Evolutionary conservation across 441 rosid genomes (phyloP).

Genomic region (Manihot esculenta): DNA sequence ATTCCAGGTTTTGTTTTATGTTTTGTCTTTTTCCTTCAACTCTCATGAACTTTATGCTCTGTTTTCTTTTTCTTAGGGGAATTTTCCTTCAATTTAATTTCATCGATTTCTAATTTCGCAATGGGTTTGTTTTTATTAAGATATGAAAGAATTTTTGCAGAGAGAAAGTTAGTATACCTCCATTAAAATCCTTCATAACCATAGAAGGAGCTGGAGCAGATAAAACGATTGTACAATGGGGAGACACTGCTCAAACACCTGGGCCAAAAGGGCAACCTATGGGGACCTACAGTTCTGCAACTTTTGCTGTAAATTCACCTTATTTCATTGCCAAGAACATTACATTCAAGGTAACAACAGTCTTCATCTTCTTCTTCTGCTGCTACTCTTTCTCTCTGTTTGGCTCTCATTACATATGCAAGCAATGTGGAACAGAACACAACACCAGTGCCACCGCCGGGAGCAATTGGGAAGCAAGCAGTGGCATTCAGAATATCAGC

Average conservation of each 20-base stretch:
- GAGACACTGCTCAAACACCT: conserved; percentile 90
- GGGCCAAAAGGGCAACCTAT: conserved; percentile 67
- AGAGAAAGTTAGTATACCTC: conserved; percentile 86
- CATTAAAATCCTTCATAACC: conserved; percentile 78
- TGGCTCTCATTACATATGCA: background rate
- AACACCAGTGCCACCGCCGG: conserved; percentile 83
- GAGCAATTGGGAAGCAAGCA: conserved; percentile 87
- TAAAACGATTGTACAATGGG: conserved; percentile 85
- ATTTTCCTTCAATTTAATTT: background rate
- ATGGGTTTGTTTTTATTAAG: too few relatives aligned
- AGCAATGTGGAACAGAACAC: conserved; percentile 54
- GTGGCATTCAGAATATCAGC: conserved; percentile 92
- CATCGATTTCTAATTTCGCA: too few relatives aligned
- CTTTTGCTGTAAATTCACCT: conserved; percentile 86
- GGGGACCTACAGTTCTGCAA: conserved; percentile 83
- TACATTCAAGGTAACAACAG: conserved; percentile 70
- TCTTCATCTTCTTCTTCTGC: background rate
- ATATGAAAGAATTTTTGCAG: conserved; percentile 47
- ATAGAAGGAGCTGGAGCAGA: conserved; percentile 95
- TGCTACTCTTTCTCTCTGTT: too few relatives aligned
- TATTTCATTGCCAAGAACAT: conserved; percentile 91
- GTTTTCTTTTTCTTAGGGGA: background rate
- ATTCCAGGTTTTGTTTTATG: conserved; percentile 28
- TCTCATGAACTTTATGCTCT: too few relatives aligned
- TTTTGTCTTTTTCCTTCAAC: conserved; percentile 27